These are phyloP conservation scores for Diversispora eburnea DNA, from an alignment of 192 early-diverging fungal genomes.

Conservation along the genomic window DNA sequence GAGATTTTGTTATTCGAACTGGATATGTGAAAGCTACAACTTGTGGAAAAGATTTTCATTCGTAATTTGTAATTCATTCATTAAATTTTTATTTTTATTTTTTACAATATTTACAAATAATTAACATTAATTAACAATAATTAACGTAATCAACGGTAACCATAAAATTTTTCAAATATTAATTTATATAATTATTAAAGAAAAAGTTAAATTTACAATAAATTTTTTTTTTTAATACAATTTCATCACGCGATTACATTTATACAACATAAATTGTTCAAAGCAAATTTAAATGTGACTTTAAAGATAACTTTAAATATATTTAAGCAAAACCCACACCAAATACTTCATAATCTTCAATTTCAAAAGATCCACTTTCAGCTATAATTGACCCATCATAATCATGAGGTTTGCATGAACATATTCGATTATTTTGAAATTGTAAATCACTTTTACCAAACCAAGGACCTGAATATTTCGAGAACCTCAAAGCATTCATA, in stretches of 20 bases:
- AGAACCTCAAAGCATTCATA: not conserved
- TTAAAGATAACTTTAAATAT: not conserved
- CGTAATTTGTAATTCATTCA: no score
- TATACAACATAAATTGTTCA: no score
- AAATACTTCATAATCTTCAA: not conserved
- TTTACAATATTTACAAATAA: no score
- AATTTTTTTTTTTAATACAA: no score
- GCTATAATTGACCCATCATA: not conserved
- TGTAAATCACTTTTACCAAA: not conserved
- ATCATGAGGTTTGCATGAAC: not conserved
- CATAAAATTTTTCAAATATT: no score
- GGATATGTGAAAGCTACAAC: slow-evolving; percentile 79
- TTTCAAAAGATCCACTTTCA: not conserved
- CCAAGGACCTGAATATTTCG: not conserved
- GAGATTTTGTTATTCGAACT: slow-evolving; percentile 91
- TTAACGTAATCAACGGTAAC: no score
- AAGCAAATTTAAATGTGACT: no score
- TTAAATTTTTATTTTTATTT: no score
- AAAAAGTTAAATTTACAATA: no score
- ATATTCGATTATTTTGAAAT: not conserved
- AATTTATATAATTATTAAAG: no score
- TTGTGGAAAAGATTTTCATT: slow-evolving; percentile 74
- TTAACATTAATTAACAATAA: no score
- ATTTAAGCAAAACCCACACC: not conserved
- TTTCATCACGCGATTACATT: no score